Evolutionary conservation across 2,329 filamentous ascomycete genomes (phyloP).

Genomic region (Aspergillus eucalypticola): DNA sequence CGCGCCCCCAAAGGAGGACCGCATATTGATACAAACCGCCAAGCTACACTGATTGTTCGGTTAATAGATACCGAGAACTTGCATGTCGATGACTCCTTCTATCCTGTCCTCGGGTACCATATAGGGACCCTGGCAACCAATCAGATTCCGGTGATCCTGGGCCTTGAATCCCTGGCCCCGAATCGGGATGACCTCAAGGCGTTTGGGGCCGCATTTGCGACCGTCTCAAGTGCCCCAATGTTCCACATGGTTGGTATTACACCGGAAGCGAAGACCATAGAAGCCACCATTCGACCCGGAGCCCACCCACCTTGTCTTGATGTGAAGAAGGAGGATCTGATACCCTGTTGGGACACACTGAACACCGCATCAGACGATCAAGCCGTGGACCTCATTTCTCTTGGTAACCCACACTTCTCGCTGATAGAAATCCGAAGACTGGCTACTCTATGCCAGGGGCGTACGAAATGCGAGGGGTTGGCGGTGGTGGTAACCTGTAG

Average conservation of each 20-base stretch:
- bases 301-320: not conserved
- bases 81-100: constrained; percentile 39
- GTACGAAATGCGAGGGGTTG: constrained; percentile 21
- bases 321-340: constrained; percentile 6
- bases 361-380: constrained; percentile 18
- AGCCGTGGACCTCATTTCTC: constrained; percentile 41
- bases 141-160: constrained; percentile 39
- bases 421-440: constrained; percentile 25
- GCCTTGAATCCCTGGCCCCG: constrained; percentile 30
- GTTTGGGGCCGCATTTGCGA: constrained; percentile 50
- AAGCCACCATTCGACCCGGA: not conserved
- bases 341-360: constrained; percentile 19
- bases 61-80: not conserved
- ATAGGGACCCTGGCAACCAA: constrained; percentile 33
- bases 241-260: constrained; percentile 48
- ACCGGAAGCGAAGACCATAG: constrained; percentile 33
- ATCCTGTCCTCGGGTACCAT: constrained; percentile 43
- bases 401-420: constrained; percentile 52
- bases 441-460: constrained; percentile 8
- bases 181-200: constrained; percentile 42
- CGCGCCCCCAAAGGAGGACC: constrained; percentile 32
- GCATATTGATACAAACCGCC: constrained; percentile 28
- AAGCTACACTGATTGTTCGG: constrained; percentile 9
- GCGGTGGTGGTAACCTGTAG: constrained; percentile 26
- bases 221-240: constrained; percentile 45